Evolutionary conservation across 1,284 basidiomycete species (phyloP).

Genomic region (Cutaneotrichosporon sp.): DNA sequence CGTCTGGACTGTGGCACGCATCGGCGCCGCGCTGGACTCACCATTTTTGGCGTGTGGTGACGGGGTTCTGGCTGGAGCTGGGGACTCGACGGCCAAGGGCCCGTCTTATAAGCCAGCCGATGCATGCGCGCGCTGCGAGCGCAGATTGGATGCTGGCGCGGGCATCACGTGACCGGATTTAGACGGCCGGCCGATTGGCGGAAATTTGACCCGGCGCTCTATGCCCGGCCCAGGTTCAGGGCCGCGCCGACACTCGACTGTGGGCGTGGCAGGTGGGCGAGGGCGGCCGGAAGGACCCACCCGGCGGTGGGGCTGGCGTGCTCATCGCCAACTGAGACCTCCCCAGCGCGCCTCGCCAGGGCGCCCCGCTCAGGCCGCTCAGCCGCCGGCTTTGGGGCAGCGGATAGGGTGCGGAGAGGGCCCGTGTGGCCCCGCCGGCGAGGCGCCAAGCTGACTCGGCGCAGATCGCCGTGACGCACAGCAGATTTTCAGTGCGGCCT

Average conservation of each 20-base stretch:
- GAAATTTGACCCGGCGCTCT: slow-evolving; percentile 3
- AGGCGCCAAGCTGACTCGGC: not conserved
- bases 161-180: not conserved
- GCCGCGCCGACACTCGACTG: too few relatives aligned
- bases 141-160: not conserved
- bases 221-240: not conserved
- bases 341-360: too few relatives aligned
- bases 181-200: not conserved
- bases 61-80: not conserved
- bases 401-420: not conserved
- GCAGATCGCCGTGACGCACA: too few relatives aligned
- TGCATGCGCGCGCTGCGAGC: too few relatives aligned
- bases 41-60: slow-evolving; percentile 11
- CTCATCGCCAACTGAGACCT: too few relatives aligned
- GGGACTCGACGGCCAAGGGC: not conserved
- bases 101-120: not conserved
- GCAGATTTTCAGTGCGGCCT: slow-evolving; percentile 1
- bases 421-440: not conserved
- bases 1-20: not conserved
- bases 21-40: slow-evolving; percentile 4
- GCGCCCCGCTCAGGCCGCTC: not conserved
- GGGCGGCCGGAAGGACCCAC: too few relatives aligned
- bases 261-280: too few relatives aligned
- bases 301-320: too few relatives aligned
- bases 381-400: not conserved